phyloP scores from a whole-genome alignment of 202 grass and related monocot species.

The Digitaria exilis region DNA sequence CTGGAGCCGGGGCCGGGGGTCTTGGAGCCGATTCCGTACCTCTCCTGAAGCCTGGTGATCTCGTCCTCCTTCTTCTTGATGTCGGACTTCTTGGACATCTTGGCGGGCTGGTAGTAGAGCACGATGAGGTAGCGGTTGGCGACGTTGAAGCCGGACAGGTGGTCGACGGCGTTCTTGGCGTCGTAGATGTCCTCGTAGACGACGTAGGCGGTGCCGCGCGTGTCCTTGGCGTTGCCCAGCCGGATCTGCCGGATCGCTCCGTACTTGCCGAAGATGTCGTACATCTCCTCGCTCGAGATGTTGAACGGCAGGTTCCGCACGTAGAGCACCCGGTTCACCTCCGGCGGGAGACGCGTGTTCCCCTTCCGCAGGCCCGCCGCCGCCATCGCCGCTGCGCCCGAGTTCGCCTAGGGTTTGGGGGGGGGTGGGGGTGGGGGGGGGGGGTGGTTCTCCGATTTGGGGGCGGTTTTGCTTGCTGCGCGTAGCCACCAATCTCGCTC shows the following conservation, averaged over 20 bases:
- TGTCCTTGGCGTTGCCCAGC: slow-evolving; percentile 91
- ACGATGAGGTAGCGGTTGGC: slow-evolving; percentile 99
- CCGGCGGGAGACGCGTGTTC: slow-evolving; percentile 87
- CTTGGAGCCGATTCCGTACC: slow-evolving; percentile 79
- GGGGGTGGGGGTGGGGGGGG: too few relatives aligned
- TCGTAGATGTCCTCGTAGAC: slow-evolving; percentile 99
- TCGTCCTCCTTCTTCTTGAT: slow-evolving; percentile 96
- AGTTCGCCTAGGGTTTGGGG: slow-evolving; percentile 38
- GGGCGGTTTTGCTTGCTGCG: background rate
- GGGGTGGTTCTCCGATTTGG: slow-evolving; percentile 35
- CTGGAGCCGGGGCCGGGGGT: slow-evolving; percentile 30
- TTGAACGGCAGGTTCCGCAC: slow-evolving; percentile 99
- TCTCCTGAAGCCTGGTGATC: slow-evolving; percentile 85
- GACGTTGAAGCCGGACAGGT: slow-evolving; percentile 99
- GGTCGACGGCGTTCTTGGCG: slow-evolving; percentile 99
- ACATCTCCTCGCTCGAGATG: slow-evolving; percentile 99
- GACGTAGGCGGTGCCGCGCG: slow-evolving; percentile 93
- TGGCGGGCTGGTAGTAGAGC: slow-evolving; percentile 94
- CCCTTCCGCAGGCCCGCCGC: slow-evolving; percentile 78
- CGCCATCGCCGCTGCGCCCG: slow-evolving; percentile 55
- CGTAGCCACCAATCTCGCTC: background rate
- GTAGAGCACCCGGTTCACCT: slow-evolving; percentile 95
- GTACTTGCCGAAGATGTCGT: slow-evolving; percentile 99
- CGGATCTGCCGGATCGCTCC: slow-evolving; percentile 99
- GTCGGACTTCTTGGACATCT: slow-evolving; percentile 95